Evolutionary conservation across 495 filamentous ascomycete genomes (phyloP), one percentile per base, ranked within the genome.

Genomic region (Bombardia bombarda): DNA sequence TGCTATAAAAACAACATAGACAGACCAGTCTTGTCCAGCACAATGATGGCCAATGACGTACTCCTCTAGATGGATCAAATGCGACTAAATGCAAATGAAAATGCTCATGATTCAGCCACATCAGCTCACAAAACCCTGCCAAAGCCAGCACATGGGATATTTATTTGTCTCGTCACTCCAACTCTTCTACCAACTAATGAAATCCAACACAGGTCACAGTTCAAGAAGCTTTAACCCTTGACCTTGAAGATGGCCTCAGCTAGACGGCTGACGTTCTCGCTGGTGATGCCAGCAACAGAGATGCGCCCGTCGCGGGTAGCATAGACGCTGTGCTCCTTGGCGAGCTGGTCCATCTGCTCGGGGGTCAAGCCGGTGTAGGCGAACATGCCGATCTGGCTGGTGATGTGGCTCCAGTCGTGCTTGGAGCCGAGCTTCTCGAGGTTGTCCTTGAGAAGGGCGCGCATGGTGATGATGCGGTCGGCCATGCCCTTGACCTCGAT

Each of bases 371-470:
- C 92, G 24, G 92, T 98, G 74, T 92, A 98, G 53, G 90, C 90
- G 59, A 98, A 98, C 92, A 98, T 98, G 69, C 92, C 92, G 52
- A 98, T 98, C 76, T 90, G 90, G 63, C 75, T 87, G 42, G 92
- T 98, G 69, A 98, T 98, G 73, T 98, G 92, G 66, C 81, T 84
- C 92, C 92, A 98, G 69, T 95, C 86, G 67, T 92, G 89, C 75
- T 87, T 87, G 72, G 83, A 89, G 53, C 90, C 92, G 45, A 93
- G 79, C 64, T 84, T 82, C 79, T 95, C 87, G 32, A 98, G 80
- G 71, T 95, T 92, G 57, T 84, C 77, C 74, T 92, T 90, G 52
- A 98, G 80, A 28, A 93, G 74, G 37, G 86, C 80, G 46, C 92
- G 86, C 92, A 98, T 98, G 63, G 79, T 85, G 61, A 98, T 98